A percentile compares a stretch with the other conserved stretches of the same genome.
These are phyloP conservation scores for Lasiodiplodia sp. DNA, from an alignment of 2,329 filamentous ascomycete genomes.

Conservation along the genomic window DNA sequence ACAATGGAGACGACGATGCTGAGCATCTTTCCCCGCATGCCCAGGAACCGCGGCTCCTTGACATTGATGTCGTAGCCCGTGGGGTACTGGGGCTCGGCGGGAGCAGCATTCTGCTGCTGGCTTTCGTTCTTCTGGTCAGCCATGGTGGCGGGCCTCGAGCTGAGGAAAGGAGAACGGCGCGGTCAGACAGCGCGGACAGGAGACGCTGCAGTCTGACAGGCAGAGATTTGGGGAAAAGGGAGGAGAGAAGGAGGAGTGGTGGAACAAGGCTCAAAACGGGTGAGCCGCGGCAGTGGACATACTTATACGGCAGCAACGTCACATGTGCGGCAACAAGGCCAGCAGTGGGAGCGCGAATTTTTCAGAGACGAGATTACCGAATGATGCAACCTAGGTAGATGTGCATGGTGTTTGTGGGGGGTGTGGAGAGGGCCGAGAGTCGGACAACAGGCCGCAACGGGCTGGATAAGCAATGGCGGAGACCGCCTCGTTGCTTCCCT, in stretches of 20 bases:
- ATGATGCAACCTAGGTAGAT: constrained; percentile 22
- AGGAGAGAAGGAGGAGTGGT: not conserved
- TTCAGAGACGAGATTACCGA: constrained; percentile 10
- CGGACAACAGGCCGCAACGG: constrained; percentile 18
- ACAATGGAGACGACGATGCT: constrained; percentile 66
- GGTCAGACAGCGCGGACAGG: not conserved
- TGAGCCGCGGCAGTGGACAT: not conserved
- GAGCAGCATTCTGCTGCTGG: not conserved
- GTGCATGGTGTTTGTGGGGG: constrained; percentile 21
- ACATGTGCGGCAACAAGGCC: constrained; percentile 7
- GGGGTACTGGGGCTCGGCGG: not conserved
- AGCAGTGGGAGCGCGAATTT: constrained; percentile 24
- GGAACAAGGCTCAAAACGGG: not conserved
- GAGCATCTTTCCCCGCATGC: constrained; percentile 65
- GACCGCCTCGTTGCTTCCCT: constrained; percentile 19
- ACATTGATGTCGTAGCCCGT: constrained; percentile 5
- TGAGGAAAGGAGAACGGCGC: not conserved
- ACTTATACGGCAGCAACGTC: not conserved
- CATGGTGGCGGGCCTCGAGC: not conserved
- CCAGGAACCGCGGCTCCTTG: constrained; percentile 58
- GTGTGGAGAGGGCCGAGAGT: constrained; percentile 21
- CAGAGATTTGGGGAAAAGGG: not conserved
- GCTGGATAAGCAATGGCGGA: constrained; percentile 22
- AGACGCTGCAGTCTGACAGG: not conserved
- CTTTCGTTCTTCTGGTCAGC: constrained; percentile 15